Evolutionary conservation across 306 rosid species (phyloP).

Genomic region (Prunus dulcis): DNA sequence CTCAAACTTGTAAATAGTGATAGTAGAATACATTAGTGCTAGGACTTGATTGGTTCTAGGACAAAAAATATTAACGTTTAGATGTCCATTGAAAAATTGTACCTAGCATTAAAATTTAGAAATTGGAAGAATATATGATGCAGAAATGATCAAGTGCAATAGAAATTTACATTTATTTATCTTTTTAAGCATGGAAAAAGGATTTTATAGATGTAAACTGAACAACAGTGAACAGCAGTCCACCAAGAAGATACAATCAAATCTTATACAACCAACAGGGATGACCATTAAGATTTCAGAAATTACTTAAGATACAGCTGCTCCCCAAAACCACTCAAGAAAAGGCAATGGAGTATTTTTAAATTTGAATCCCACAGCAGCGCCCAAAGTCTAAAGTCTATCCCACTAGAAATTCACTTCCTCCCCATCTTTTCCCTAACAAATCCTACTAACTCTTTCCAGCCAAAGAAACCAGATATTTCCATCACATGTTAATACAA

Average conservation of each 20-base stretch:
- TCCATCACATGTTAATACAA: background rate
- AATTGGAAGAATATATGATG: background rate
- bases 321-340: background rate
- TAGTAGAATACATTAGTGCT: background rate
- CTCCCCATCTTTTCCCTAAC: background rate
- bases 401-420: background rate
- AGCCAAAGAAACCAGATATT: background rate
- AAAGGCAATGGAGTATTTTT: background rate
- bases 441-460: background rate
- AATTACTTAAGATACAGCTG: too few species aligned
- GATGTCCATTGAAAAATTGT: background rate
- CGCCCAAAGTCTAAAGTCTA: background rate
- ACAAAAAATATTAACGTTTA: background rate
- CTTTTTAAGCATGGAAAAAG: background rate
- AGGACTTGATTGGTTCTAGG: background rate
- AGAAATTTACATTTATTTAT: background rate
- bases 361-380: background rate
- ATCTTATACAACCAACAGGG: too few species aligned
- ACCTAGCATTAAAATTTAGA: background rate
- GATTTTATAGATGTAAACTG: too few species aligned
- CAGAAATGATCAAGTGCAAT: background rate
- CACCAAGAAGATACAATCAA: too few species aligned
- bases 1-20: background rate
- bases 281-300: background rate
- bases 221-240: too few species aligned